Conservation (phyloP, 805 yeast species). For the Wickerhamomyces sydowiorum region DNA sequence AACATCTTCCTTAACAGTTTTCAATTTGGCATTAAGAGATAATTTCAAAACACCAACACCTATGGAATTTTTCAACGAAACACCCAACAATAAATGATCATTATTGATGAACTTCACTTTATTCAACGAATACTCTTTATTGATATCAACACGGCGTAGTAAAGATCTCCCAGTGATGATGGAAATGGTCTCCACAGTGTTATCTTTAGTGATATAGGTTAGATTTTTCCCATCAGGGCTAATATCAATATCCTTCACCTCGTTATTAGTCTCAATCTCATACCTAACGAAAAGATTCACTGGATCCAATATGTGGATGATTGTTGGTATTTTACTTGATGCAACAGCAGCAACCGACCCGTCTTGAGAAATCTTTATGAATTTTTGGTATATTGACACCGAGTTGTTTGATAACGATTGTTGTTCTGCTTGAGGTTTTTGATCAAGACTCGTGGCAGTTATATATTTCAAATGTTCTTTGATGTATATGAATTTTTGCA, state of each 20-base stretch:
- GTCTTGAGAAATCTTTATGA: slow-evolving; percentile 52
- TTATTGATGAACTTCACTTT: slow-evolving; percentile 29
- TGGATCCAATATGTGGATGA: slow-evolving; percentile 58
- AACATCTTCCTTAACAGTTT: slow-evolving; percentile 10
- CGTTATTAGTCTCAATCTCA: slow-evolving; percentile 51
- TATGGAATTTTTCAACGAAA: slow-evolving; percentile 3
- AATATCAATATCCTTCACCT: slow-evolving; percentile 60
- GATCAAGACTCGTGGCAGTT: slow-evolving; percentile 53
- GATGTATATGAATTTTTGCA: slow-evolving; percentile 61
- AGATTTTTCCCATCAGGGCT: slow-evolving; percentile 67
- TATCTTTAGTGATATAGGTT: slow-evolving; percentile 53
- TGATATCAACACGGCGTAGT: slow-evolving; percentile 28
- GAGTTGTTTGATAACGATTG: slow-evolving; percentile 29
- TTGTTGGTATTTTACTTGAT: slow-evolving; percentile 63
- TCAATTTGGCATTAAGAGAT: slow-evolving; percentile 13
- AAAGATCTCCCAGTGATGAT: slow-evolving; percentile 34
- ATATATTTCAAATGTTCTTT: slow-evolving; percentile 66
- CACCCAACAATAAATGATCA: slow-evolving; percentile 13
- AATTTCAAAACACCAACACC: slow-evolving; percentile 15
- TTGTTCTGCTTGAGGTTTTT: background rate
- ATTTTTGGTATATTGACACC: slow-evolving; percentile 50
- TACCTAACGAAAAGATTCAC: slow-evolving; percentile 49
- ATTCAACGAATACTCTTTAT: slow-evolving; percentile 23
- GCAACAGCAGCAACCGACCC: slow-evolving; percentile 64
- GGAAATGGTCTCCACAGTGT: slow-evolving; percentile 38